Base-by-base conservation (phyloP, 2,329 filamentous ascomycete genomes). In the Samsoniella hepiali region DNA sequence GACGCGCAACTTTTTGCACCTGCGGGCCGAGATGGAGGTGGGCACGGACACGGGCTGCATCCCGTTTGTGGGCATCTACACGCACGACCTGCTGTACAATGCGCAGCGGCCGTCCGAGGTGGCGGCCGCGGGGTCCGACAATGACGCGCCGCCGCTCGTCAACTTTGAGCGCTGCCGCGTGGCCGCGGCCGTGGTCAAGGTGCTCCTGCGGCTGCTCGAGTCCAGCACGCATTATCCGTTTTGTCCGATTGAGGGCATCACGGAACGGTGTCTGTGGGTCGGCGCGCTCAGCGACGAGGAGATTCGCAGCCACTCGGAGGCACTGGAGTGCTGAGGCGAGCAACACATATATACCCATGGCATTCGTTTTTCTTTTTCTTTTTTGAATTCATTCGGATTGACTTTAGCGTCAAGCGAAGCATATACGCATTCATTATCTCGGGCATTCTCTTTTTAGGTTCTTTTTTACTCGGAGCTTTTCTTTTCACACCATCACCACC, bases 251-350 rank as follows among this genome's bases (percentile, higher is more conserved):
- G 89, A 91, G 66, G 89, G 90, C 59, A 84, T 93, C 58, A 88
- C 91, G 5, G 90, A 91, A 75, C 83, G 90, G 67, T 95, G 91
- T 73, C 81, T 95, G n/a, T 95, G 91, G 91, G 88, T 95, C 78
- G 88, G 89, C 54, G 90, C 91, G 10, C 74, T 95, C 62, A 84
- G 78, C 62, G 91, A 94, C 67, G 85, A 87, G n/a, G 90, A 93
- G 70, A 92, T 95, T 70, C 77, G 84, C 63, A 78, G 76, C 65
- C 77, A 79, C 62, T 84, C 82, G 0, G 80, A 83, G 61, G 74
- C 71, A 61, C 70, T 87, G 38, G 82, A 86, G 72, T 79, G 67
- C 11, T 62, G 27, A 54, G 22, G 22, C 22, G 15, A 32, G 40
- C 13, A 15, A 15, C 38, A 8, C 5, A 38, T 5, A 22, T 27